Conservation (phyloP, 73 alveolate species). For the Paraurostyla sp. region DNA sequence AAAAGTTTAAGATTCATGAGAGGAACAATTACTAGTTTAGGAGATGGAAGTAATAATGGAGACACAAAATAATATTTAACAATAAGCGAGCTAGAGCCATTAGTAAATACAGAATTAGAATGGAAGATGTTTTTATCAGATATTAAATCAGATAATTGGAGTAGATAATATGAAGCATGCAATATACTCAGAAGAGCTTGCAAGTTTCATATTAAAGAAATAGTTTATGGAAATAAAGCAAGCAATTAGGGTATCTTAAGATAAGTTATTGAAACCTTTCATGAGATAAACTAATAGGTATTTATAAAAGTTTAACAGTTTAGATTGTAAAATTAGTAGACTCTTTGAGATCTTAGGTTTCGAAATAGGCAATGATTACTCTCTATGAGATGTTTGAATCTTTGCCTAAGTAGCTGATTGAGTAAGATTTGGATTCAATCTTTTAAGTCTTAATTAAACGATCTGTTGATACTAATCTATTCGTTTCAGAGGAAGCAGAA, state of each 20-base stretch:
- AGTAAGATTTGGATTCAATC: conserved; percentile 53
- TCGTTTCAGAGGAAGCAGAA: conserved; percentile 70
- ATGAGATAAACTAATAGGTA: conserved; percentile 1
- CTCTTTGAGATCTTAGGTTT: conserved; percentile 54
- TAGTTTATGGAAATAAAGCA: neutral
- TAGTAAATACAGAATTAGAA: conserved; percentile 25
- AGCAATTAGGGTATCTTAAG: neutral
- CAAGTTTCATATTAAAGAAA: conserved; percentile 52
- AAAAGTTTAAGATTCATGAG: conserved; percentile 54
- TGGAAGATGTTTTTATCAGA: conserved; percentile 48
- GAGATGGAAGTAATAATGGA: conserved; percentile 41
- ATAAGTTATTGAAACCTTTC: neutral
- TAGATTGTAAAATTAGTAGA: conserved; percentile 57
- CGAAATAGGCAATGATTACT: conserved; percentile 61
- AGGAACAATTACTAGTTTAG: conserved; percentile 49
- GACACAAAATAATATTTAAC: conserved; percentile 21
- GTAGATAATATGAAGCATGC: conserved; percentile 54
- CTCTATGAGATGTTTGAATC: conserved; percentile 63
- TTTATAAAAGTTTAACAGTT: neutral
- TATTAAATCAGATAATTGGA: conserved; percentile 45
- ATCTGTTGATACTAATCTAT: conserved; percentile 59
- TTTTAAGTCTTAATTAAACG: conserved; percentile 39
- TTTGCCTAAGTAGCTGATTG: conserved; percentile 29
- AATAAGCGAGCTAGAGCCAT: conserved; percentile 22
- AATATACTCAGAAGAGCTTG: conserved; percentile 45